A percentile compares a stretch with the other conserved stretches of the same genome.
phyloP scores from a whole-genome alignment of 2,329 filamentous ascomycete species.

The Rasamsonia emersonii region DNA sequence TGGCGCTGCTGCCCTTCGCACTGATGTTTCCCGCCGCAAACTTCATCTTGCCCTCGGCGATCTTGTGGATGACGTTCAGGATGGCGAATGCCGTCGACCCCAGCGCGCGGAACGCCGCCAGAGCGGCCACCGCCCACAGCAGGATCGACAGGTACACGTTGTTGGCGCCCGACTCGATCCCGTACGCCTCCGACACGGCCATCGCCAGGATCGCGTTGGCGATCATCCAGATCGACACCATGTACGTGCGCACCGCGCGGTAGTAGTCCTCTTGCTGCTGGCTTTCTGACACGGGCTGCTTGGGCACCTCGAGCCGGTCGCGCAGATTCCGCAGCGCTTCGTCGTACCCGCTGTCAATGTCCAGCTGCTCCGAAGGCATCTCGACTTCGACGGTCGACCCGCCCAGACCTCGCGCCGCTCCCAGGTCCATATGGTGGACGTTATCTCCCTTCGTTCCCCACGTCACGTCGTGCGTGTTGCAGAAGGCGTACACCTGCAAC shows the following conservation, averaged over 20 bases:
- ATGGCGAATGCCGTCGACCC: constrained; percentile 74
- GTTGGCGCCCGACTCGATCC: constrained; percentile 57
- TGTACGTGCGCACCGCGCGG: constrained; percentile 92
- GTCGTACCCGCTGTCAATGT: constrained; percentile 96
- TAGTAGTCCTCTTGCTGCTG: constrained; percentile 99
- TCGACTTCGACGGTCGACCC: constrained; percentile 81
- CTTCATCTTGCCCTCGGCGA: constrained; percentile 78
- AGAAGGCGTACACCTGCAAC: constrained; percentile 95
- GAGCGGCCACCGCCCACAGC: constrained; percentile 77
- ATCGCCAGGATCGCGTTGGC: constrained; percentile 89
- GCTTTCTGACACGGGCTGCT: constrained; percentile 53
- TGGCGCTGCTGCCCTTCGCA: constrained; percentile 6
- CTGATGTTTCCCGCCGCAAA: constrained; percentile 30
- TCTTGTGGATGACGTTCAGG: constrained; percentile 72
- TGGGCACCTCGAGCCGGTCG: constrained; percentile 76
- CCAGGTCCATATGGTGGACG: constrained; percentile 83
- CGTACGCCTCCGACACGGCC: constrained; percentile 82
- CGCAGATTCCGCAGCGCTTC: constrained; percentile 93
- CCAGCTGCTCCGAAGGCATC: constrained; percentile 95
- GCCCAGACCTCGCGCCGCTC: constrained; percentile 69
- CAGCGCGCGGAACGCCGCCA: constrained; percentile 81
- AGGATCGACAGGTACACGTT: constrained; percentile 93
- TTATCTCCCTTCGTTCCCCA: constrained; percentile 99
- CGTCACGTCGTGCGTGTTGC: constrained; percentile 97
- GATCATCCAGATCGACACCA: constrained; percentile 92